phyloP scores from a whole-genome alignment of 805 yeast genomes.

The Wickerhamomyces queroliae region DNA sequence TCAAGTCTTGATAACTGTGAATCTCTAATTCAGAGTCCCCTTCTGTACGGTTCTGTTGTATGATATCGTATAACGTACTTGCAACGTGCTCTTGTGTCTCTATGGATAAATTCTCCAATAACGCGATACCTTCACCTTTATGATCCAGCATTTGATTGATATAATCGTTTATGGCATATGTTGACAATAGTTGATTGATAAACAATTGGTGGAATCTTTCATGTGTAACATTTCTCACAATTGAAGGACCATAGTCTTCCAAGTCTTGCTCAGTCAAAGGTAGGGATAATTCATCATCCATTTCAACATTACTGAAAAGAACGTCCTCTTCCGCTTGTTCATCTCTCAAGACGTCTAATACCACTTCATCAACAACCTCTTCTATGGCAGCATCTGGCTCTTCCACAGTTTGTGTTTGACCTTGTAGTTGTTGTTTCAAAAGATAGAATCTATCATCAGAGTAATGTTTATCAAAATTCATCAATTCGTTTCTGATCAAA shows the following conservation, averaged over 20 bases:
- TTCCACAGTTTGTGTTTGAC: not conserved
- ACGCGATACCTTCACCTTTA: not conserved
- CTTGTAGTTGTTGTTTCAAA: not conserved
- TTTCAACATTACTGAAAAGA: not conserved
- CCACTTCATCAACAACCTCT: not conserved
- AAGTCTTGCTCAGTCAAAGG: conserved; percentile 10
- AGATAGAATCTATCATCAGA: not conserved
- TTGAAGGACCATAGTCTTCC: conserved; percentile 1
- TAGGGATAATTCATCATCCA: not conserved
- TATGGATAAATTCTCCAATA: not conserved
- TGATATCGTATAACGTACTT: not conserved
- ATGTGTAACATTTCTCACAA: not conserved
- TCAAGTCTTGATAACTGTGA: too few species aligned
- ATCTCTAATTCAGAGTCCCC: too few species aligned
- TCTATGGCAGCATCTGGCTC: not conserved
- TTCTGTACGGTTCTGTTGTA: not conserved
- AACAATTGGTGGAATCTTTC: conserved; percentile 6
- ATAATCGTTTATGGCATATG: not conserved
- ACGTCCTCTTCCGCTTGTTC: not conserved
- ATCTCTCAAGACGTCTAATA: not conserved
- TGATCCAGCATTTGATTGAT: not conserved
- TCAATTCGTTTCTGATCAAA: not conserved
- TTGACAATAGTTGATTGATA: not conserved
- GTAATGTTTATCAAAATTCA: not conserved
- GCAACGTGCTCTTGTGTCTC: conserved; percentile 1